A percentile compares a stretch with the other conserved stretches of the same genome.
phyloP scores from a whole-genome alignment of 306 rosid genomes.

The Ziziphus jujuba region DNA sequence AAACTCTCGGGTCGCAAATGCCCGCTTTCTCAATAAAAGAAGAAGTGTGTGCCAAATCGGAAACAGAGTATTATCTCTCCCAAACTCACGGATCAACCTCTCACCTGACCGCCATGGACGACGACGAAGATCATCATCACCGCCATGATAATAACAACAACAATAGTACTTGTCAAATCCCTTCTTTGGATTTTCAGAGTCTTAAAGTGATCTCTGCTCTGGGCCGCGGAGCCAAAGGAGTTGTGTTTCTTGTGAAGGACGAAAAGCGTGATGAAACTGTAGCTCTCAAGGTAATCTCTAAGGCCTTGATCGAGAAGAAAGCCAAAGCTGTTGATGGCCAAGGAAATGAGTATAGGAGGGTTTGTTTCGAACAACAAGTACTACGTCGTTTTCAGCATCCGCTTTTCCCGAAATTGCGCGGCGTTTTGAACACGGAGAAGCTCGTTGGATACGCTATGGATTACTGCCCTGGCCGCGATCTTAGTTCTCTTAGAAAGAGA shows the following conservation, averaged over 20 bases:
- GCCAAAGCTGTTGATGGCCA: slow-evolving; percentile 15
- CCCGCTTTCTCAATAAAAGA: background rate
- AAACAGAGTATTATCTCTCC: background rate
- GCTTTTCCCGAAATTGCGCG: slow-evolving; percentile 59
- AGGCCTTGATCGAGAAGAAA: slow-evolving; percentile 49
- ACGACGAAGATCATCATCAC: slow-evolving; percentile 1
- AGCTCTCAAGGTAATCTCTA: slow-evolving; percentile 76
- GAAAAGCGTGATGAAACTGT: slow-evolving; percentile 31
- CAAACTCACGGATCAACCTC: background rate
- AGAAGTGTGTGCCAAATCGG: background rate
- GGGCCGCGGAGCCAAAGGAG: slow-evolving; percentile 97
- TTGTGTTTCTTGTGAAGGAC: slow-evolving; percentile 59
- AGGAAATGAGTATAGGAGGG: slow-evolving; percentile 45
- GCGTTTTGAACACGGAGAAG: slow-evolving; percentile 55
- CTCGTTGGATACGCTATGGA: slow-evolving; percentile 67
- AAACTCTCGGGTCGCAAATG: background rate
- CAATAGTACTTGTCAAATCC: background rate
- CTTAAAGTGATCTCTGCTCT: slow-evolving; percentile 60
- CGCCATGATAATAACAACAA: background rate
- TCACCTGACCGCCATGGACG: slow-evolving; percentile 34
- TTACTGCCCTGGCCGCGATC: slow-evolving; percentile 82
- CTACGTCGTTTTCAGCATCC: slow-evolving; percentile 67
- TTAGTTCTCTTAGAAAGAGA: slow-evolving; percentile 54
- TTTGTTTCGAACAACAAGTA: slow-evolving; percentile 70
- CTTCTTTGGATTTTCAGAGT: slow-evolving; percentile 40